Conservation (phyloP, 495 filamentous ascomycete species). For the Xylaria venustula region DNA sequence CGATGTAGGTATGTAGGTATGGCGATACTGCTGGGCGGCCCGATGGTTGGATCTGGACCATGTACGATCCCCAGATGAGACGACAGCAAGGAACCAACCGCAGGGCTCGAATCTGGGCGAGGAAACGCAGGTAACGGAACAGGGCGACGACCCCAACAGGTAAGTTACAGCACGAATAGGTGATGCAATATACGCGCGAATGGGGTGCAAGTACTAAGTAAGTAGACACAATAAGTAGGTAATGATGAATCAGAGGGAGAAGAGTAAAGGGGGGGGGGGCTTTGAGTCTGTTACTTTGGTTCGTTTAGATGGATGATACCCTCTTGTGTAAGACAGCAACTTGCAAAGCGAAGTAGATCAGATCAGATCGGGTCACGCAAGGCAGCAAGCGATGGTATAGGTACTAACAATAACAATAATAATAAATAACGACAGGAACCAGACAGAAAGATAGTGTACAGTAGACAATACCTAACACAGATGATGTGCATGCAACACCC, state of each 20-base stretch:
- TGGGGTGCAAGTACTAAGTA: conserved; percentile 21
- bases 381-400: background rate
- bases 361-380: background rate
- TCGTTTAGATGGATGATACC: conserved; percentile 2
- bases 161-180: conserved; percentile 16
- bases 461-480: too few species aligned
- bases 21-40: conserved; percentile 16
- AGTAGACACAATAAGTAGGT: conserved; percentile 13
- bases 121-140: conserved; percentile 13
- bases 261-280: background rate
- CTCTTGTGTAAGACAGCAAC: conserved; percentile 3
- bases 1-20: background rate
- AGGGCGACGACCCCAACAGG: conserved; percentile 12
- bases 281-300: background rate
- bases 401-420: background rate
- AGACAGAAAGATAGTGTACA: background rate
- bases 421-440: background rate
- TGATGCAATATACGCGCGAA: conserved; percentile 15
- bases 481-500: too few species aligned
- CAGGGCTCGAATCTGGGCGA: background rate
- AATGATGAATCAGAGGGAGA: conserved; percentile 1
- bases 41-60: conserved; percentile 33
- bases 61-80: conserved; percentile 26
- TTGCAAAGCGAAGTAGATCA: background rate
- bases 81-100: conserved; percentile 15